A percentile compares a stretch with the other conserved stretches of the same genome.
phyloP scores from a whole-genome alignment of 768 basidiomycete species.

The Xanthoconium purpureum region DNA sequence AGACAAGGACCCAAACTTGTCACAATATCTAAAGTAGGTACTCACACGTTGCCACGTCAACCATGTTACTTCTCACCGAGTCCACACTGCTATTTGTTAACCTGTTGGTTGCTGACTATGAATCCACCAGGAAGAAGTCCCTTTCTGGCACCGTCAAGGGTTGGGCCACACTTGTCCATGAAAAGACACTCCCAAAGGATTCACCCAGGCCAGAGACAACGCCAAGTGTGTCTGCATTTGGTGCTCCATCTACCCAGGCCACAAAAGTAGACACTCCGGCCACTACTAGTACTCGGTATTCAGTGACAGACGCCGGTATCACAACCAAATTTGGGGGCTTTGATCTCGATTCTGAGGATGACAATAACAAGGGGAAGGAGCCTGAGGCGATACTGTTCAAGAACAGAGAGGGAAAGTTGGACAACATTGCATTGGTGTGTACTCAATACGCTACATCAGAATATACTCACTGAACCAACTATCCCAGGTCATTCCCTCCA shows the following conservation, averaged over 20 bases:
- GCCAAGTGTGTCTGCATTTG: background rate
- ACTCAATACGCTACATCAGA: background rate
- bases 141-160: background rate
- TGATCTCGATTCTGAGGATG: background rate
- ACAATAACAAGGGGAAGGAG: background rate
- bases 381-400: background rate
- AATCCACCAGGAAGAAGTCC: background rate
- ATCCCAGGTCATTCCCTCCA: background rate
- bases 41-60: background rate
- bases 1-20: background rate
- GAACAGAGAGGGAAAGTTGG: background rate
- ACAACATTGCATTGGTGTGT: background rate
- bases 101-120: constrained; percentile 1
- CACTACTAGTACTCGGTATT: background rate
- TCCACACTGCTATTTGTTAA: background rate
- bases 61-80: constrained; percentile 3
- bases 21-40: constrained; percentile 5
- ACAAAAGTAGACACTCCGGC: background rate
- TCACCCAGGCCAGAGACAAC: background rate
- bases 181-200: background rate
- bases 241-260: background rate
- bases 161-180: background rate
- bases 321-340: background rate
- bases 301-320: background rate
- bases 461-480: background rate